phyloP scores from a whole-genome alignment of 2,329 filamentous ascomycete genomes.

The Venturia aucupariae region DNA sequence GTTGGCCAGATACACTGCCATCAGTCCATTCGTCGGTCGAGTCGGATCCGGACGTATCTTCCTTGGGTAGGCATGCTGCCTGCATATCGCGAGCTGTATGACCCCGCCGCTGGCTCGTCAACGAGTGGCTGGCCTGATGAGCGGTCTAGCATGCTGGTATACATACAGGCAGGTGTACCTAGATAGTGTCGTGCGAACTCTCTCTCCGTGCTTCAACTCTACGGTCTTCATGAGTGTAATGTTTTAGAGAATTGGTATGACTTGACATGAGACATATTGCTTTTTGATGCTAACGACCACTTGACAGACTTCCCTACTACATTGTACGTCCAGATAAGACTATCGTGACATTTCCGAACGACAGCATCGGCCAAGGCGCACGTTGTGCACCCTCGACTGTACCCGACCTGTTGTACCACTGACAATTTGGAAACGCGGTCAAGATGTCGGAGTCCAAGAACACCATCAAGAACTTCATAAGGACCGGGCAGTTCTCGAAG shows the following conservation, averaged over 20 bases:
- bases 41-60: slow-evolving; percentile 3
- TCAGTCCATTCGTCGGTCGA: not conserved
- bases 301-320: not conserved
- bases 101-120: not conserved
- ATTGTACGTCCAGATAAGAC: not conserved
- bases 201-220: not conserved
- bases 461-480: slow-evolving; percentile 14
- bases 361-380: not conserved
- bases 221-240: not conserved
- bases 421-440: not conserved
- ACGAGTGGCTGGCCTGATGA: not conserved
- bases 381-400: not conserved
- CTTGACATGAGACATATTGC: not conserved
- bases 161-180: not conserved
- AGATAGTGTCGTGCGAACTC: not conserved
- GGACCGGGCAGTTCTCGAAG: slow-evolving; percentile 10
- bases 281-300: not conserved
- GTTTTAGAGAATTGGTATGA: slow-evolving; percentile 4
- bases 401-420: not conserved
- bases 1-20: slow-evolving; percentile 5
- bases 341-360: not conserved
- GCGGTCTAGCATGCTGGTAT: slow-evolving; percentile 6
- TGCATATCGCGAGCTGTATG: slow-evolving; percentile 2
- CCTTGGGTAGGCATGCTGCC: not conserved
- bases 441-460: slow-evolving; percentile 11